Percentiles rank a stretch among this genome's conserved stretches.
These are phyloP conservation scores for Globisporangium solare DNA, from an alignment of 352 stramenopile genomes.

Conservation along the genomic window DNA sequence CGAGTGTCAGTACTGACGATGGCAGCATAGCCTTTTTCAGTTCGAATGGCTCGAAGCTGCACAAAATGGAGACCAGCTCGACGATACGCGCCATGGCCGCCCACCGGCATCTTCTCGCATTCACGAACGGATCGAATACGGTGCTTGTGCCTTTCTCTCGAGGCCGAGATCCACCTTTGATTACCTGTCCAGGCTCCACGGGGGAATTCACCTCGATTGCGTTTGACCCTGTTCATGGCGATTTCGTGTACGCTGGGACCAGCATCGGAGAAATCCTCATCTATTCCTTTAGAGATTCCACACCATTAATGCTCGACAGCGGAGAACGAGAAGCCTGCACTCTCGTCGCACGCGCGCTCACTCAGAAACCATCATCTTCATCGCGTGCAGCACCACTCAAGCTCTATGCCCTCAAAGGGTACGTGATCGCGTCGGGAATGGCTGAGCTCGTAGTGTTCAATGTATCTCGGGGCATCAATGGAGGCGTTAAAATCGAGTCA, in stretches of 20 bases:
- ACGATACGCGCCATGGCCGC: conserved; percentile 23
- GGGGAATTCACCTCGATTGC: conserved; percentile 32
- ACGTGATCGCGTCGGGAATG: conserved; percentile 5
- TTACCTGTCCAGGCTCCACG: conserved; percentile 35
- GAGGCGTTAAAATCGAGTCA: conserved; percentile 1
- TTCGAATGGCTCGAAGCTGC: conserved; percentile 42
- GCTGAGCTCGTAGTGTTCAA: conserved; percentile 13
- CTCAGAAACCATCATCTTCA: background rate
- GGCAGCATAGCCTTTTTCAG: conserved; percentile 24
- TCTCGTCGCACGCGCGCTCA: conserved; percentile 3
- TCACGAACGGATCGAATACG: conserved; percentile 27
- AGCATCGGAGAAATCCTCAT: conserved; percentile 37
- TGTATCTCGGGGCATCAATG: background rate
- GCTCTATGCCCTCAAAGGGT: conserved; percentile 11
- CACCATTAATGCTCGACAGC: background rate
- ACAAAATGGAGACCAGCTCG: conserved; percentile 23
- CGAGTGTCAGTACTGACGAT: conserved; percentile 15
- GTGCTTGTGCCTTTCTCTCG: conserved; percentile 30
- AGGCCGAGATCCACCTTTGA: conserved; percentile 19
- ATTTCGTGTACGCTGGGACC: conserved; percentile 50
- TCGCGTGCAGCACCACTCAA: background rate
- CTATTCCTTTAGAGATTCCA: conserved; percentile 19
- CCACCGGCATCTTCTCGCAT: conserved; percentile 34
- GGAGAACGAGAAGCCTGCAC: background rate
- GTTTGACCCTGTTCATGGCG: conserved; percentile 31